These are phyloP conservation scores for Malassezia equina DNA, from an alignment of 1,284 basidiomycete genomes.

Conservation along the genomic window DNA sequence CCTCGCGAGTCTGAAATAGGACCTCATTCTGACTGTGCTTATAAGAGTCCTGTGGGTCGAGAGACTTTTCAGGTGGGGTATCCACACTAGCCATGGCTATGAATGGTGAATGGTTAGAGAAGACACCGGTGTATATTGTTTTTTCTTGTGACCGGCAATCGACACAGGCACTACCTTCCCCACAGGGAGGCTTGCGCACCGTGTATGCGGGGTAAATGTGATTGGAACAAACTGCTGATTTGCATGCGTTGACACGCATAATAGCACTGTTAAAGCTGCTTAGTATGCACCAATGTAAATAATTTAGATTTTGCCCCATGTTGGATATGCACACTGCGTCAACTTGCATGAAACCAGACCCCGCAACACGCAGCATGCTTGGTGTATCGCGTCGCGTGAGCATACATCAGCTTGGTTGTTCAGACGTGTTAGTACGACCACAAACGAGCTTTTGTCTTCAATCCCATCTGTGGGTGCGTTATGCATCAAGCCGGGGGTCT, in stretches of 20 bases:
- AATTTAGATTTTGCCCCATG: not conserved
- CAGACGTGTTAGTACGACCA: not conserved
- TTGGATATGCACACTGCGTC: not conserved
- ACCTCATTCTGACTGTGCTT: conserved; percentile 9
- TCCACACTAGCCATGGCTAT: not conserved
- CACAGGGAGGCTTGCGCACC: not conserved
- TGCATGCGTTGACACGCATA: not conserved
- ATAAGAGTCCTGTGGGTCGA: not conserved
- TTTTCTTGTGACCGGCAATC: not conserved
- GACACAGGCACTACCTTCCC: not conserved
- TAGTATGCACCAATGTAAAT: not conserved
- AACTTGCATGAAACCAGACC: not conserved
- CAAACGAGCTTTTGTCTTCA: not conserved
- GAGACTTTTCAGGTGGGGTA: not conserved
- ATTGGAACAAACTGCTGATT: not conserved
- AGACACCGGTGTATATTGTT: not conserved
- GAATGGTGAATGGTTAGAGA: not conserved
- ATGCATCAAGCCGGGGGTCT: conserved; percentile 4
- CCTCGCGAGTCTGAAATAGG: conserved; percentile 9
- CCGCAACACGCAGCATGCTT: not conserved
- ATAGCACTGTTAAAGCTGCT: too few species aligned
- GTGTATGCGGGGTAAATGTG: not conserved
- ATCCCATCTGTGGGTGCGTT: not conserved
- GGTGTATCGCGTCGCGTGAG: not conserved
- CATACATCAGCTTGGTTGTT: not conserved